These are phyloP conservation scores for Aspergillus heteromorphus DNA, from an alignment of 495 filamentous ascomycete species.

Conservation along the genomic window DNA sequence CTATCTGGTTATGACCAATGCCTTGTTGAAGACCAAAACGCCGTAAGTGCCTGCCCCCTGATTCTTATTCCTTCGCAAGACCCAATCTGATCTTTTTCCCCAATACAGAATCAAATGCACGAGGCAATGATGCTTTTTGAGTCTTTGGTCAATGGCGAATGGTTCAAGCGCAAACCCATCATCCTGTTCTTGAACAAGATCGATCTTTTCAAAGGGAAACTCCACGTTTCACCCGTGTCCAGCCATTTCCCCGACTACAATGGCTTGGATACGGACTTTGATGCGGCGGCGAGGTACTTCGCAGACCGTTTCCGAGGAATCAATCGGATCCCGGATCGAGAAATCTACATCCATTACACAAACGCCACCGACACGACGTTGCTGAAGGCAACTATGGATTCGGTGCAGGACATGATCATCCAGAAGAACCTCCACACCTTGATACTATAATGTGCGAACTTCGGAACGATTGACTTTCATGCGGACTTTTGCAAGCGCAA, in stretches of 20 bases:
- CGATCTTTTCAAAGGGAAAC: constrained; percentile 92
- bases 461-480: constrained; percentile 20
- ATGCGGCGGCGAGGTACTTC: constrained; percentile 74
- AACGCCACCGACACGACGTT: constrained; percentile 95
- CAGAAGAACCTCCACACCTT: constrained; percentile 93
- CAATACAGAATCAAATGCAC: constrained; percentile 93
- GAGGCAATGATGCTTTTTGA: constrained; percentile 98
- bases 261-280: constrained; percentile 49
- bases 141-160: constrained; percentile 93
- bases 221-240: constrained; percentile 71
- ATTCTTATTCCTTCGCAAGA: background rate
- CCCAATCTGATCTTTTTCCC: constrained; percentile 1
- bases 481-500: constrained; percentile 23
- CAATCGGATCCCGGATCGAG: constrained; percentile 74
- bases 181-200: constrained; percentile 99
- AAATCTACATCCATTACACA: constrained; percentile 91
- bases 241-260: constrained; percentile 93
- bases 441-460: constrained; percentile 64
- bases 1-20: constrained; percentile 97
- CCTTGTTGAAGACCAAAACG: constrained; percentile 94
- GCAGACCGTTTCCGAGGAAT: constrained; percentile 83
- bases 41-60: constrained; percentile 52
- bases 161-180: constrained; percentile 93
- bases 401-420: constrained; percentile 98
- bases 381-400: constrained; percentile 94